These are phyloP conservation scores for Zychaea mexicana DNA, from an alignment of 371 early-diverging fungal species.

Conservation along the genomic window DNA sequence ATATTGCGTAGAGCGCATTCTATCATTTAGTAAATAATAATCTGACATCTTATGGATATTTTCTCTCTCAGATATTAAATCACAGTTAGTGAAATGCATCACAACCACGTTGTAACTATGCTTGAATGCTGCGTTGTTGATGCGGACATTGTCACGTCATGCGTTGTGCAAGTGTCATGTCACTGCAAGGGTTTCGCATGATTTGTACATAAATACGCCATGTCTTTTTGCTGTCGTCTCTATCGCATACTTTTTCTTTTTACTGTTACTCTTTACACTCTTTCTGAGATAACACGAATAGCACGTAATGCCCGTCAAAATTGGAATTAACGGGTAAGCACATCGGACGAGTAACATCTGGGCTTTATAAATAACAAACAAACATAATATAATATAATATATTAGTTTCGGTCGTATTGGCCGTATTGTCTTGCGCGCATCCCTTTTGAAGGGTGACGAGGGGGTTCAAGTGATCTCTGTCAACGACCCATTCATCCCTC, in stretches of 20 bases:
- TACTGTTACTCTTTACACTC: background rate
- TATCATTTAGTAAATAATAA: no score
- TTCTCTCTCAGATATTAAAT: no score
- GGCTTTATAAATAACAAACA: background rate
- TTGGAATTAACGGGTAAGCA: slow-evolving; percentile 32
- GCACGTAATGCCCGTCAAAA: slow-evolving; percentile 15
- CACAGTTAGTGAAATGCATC: no score
- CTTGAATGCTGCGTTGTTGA: background rate
- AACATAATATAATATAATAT: no score
- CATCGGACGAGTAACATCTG: no score
- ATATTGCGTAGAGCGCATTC: no score
- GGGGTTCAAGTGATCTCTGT: slow-evolving; percentile 91
- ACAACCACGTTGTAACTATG: background rate
- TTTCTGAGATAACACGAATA: no score
- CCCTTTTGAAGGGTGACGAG: slow-evolving; percentile 62
- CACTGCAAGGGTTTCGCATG: slow-evolving; percentile 3
- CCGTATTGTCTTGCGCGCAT: slow-evolving; percentile 96
- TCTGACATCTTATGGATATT: no score
- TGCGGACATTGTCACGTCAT: background rate
- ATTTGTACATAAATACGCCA: background rate
- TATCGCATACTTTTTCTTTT: background rate
- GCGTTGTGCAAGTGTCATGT: background rate
- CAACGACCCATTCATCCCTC: slow-evolving; percentile 98
- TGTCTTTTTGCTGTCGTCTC: background rate
- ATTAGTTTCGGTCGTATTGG: slow-evolving; percentile 97